phyloP scores from a whole-genome alignment of 495 filamentous ascomycete species.

The Coniosporium apollinis region DNA sequence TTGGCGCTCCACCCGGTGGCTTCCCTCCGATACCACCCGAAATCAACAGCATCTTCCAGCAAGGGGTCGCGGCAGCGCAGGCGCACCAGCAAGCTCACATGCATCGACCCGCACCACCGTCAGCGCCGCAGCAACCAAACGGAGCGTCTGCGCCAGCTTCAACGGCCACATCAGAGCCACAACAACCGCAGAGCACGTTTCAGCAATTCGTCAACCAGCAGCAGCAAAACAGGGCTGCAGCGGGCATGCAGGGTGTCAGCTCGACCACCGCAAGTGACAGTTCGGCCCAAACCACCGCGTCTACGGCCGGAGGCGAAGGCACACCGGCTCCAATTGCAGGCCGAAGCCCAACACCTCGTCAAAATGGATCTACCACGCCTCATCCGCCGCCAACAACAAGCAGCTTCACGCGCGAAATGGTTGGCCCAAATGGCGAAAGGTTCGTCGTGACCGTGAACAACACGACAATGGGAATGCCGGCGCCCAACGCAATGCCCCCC shows the following conservation, averaged over 20 bases:
- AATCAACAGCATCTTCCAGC: slow-evolving; percentile 6
- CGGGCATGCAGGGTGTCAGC: slow-evolving; percentile 9
- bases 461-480: too few species aligned
- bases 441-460: slow-evolving; percentile 14
- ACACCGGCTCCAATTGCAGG: neutral
- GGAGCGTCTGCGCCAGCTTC: slow-evolving; percentile 1
- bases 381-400: slow-evolving; percentile 1
- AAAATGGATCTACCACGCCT: too few species aligned
- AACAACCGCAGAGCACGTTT: slow-evolving; percentile 1
- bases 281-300: too few species aligned
- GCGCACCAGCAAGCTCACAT: slow-evolving; percentile 1
- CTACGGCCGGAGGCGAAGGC: neutral
- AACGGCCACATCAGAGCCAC: slow-evolving; percentile 1
- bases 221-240: slow-evolving; percentile 12
- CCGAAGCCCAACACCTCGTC: slow-evolving; percentile 1
- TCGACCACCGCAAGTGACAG: too few species aligned
- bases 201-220: slow-evolving; percentile 4
- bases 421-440: slow-evolving; percentile 15
- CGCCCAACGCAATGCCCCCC: too few species aligned
- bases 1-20: neutral
- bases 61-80: slow-evolving; percentile 7
- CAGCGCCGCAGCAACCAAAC: neutral
- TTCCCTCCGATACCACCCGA: slow-evolving; percentile 7
- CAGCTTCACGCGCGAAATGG: slow-evolving; percentile 12
- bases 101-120: neutral